Base-by-base conservation (phyloP, 805 yeast genomes). In the Soucietia sequanensis region DNA sequence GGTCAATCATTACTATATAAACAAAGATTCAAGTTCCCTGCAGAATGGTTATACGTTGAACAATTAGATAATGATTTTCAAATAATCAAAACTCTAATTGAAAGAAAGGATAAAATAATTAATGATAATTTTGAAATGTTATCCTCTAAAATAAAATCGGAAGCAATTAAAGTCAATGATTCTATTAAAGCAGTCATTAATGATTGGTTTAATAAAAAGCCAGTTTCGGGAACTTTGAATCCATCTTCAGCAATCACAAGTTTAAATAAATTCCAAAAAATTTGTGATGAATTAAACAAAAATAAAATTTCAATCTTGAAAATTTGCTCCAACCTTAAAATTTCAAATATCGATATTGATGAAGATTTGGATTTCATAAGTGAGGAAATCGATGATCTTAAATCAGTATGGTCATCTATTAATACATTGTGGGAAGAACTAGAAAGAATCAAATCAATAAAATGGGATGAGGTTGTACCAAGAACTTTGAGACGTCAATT, bases 321-420 rank as follows among this genome's bases (percentile, higher is more conserved):
- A 6, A 22, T 43, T 11, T 24, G 20, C 2, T 15, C 21, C 4
- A 24, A 28, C 2, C 22, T 43, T 1, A 41, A 50, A 1, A 37
- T 47, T 12, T 11, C 27, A 2, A 40, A 41, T 17, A 52, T 60
- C 2, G 42, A 64, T 58, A 33, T 55, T 0, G 37, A 43, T 11
- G 55, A 44, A 5, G 58, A 57, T 11, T 41, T 79, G 1, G 41
- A 46, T 0, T 46, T 47, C 0, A 46, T 72, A 2, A 15, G 52
- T 0, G 71, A 65, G 3, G 93, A 85, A 42, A 57, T 84, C 1
- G 37, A 44, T 0, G 84, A 81, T 30, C 65, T 81, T 23, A 72
- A 66, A 38, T 48, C 70, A 1, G 87, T 83, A 1, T 86, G 95
- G 95, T 47, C 66, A 1, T 65, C 82, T 0, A 64, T 87, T 23